These are phyloP conservation scores for Diaporthe amygdali DNA, from an alignment of 2,329 filamentous ascomycete genomes.

Conservation along the genomic window DNA sequence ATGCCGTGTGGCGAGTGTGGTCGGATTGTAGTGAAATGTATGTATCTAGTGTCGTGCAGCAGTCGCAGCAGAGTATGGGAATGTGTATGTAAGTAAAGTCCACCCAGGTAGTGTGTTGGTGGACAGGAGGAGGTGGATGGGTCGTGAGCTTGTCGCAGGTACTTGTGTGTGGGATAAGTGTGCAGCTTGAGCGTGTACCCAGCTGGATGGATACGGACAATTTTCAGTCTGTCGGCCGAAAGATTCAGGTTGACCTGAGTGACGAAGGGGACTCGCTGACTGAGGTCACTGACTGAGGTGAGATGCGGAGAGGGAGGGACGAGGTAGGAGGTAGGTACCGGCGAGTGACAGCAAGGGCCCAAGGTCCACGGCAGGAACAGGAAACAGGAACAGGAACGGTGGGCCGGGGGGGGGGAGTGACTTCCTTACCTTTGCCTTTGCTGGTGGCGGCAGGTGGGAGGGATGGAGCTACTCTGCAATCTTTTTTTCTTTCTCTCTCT, in stretches of 20 bases:
- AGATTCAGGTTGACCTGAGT: not conserved
- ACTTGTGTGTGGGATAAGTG: not conserved
- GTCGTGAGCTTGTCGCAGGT: conserved; percentile 9
- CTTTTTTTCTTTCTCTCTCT: not conserved
- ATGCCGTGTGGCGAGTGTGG: not conserved
- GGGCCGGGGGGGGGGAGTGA: not conserved
- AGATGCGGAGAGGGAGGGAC: not conserved
- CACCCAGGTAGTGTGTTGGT: not conserved
- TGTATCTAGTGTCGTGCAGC: not conserved
- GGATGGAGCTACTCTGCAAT: too few species aligned
- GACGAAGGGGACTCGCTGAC: not conserved
- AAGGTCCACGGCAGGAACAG: not conserved
- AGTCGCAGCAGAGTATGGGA: too few species aligned
- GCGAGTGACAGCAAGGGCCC: not conserved
- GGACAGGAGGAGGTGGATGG: not conserved
- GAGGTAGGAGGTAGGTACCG: not conserved
- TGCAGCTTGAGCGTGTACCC: not conserved
- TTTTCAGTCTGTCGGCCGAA: not conserved
- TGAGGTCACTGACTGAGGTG: not conserved
- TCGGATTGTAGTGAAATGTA: not conserved
- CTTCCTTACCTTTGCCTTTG: not conserved
- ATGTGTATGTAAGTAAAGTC: too few species aligned
- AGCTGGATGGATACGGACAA: too few species aligned
- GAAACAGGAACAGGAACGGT: not conserved
- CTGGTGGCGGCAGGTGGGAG: not conserved